Conservation (phyloP, 2,329 filamentous ascomycete species). For the Trichoderma guizhouense region DNA sequence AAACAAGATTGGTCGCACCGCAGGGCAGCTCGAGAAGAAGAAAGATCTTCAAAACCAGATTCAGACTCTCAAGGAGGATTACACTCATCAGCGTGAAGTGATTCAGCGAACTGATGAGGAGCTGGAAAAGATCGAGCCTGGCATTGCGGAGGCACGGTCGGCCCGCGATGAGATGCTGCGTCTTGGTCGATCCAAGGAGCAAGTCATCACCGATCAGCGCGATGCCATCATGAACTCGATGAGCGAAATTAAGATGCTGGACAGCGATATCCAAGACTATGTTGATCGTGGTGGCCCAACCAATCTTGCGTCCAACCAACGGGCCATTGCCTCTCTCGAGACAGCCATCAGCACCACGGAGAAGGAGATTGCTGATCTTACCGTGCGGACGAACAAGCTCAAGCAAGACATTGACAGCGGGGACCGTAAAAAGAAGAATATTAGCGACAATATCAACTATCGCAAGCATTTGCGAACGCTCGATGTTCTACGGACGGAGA, state of each 20-base stretch:
- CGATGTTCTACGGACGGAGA: conserved; percentile 63
- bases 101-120: conserved; percentile 70
- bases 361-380: conserved; percentile 63
- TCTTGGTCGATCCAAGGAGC: conserved; percentile 69
- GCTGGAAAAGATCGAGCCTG: conserved; percentile 69
- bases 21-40: conserved; percentile 79
- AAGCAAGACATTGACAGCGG: conserved; percentile 75
- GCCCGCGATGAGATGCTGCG: conserved; percentile 74
- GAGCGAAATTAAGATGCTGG: conserved; percentile 71
- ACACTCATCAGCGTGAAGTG: conserved; percentile 62
- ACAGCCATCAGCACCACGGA: conserved; percentile 63
- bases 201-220: conserved; percentile 66
- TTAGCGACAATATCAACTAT: conserved; percentile 83
- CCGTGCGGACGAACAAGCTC: conserved; percentile 70
- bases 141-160: conserved; percentile 71
- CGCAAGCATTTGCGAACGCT: conserved; percentile 71
- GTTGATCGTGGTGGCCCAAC: conserved; percentile 69
- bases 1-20: conserved; percentile 67
- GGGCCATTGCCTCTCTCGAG: conserved; percentile 66
- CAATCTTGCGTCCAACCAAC: conserved; percentile 66
- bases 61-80: conserved; percentile 67
- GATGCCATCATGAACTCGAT: conserved; percentile 70
- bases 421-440: conserved; percentile 79
- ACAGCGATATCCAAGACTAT: conserved; percentile 77
- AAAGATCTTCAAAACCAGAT: conserved; percentile 67